These are phyloP conservation scores for Geoglossum cookeanum DNA, from an alignment of 2,329 filamentous ascomycete species.

Conservation along the genomic window DNA sequence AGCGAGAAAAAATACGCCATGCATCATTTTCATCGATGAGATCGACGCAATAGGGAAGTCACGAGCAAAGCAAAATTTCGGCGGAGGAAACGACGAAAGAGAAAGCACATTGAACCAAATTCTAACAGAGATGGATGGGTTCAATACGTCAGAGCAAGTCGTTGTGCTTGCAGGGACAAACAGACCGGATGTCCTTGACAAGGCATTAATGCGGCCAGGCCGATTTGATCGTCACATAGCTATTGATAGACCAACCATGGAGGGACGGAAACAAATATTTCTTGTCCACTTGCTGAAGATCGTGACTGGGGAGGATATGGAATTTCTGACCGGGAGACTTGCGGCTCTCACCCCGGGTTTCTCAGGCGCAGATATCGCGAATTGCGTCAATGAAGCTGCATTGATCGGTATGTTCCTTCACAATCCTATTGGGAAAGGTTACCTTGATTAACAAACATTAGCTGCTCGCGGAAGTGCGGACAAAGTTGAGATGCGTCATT, in stretches of 20 bases:
- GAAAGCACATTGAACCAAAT: slow-evolving; percentile 97
- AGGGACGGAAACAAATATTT: slow-evolving; percentile 91
- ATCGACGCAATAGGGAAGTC: slow-evolving; percentile 95
- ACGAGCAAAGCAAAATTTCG: slow-evolving; percentile 62
- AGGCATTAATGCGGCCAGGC: slow-evolving; percentile 87
- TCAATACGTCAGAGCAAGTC: slow-evolving; percentile 91
- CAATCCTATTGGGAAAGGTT: background rate
- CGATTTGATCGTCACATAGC: slow-evolving; percentile 93
- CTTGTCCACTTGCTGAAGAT: slow-evolving; percentile 87
- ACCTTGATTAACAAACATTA: slow-evolving; percentile 28
- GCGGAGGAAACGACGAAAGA: slow-evolving; percentile 88
- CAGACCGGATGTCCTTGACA: slow-evolving; percentile 81
- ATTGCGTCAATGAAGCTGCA: slow-evolving; percentile 94
- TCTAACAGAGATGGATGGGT: slow-evolving; percentile 96
- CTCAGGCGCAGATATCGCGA: slow-evolving; percentile 93
- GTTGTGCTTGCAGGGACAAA: slow-evolving; percentile 96
- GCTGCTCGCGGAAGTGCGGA: slow-evolving; percentile 69
- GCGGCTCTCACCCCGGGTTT: slow-evolving; percentile 90
- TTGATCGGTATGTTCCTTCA: slow-evolving; percentile 53
- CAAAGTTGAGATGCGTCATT: slow-evolving; percentile 71
- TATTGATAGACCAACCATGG: slow-evolving; percentile 92
- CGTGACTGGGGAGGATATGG: slow-evolving; percentile 75
- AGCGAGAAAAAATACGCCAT: slow-evolving; percentile 87
- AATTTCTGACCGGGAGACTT: slow-evolving; percentile 71
- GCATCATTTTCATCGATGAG: slow-evolving; percentile 99